These are phyloP conservation scores for Plasmodium yoelii DNA, from an alignment of 169 alveolate species.

Conservation along the genomic window DNA sequence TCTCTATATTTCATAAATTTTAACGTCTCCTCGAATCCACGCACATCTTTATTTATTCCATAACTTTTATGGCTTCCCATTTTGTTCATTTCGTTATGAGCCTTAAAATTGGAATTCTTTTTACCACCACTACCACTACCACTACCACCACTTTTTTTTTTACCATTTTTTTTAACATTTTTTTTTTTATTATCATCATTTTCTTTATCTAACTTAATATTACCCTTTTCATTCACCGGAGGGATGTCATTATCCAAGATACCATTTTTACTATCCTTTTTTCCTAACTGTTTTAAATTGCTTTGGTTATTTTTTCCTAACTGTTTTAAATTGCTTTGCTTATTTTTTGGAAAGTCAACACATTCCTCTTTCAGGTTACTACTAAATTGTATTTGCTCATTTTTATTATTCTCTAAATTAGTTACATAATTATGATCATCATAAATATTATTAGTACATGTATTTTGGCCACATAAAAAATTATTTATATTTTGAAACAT, in stretches of 20 bases:
- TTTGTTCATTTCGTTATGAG: background rate
- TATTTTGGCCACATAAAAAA: no score
- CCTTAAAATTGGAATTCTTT: background rate
- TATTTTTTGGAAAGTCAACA: no score
- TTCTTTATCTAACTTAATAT: background rate
- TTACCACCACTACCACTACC: no score
- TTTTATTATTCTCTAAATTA: background rate
- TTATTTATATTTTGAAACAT: no score
- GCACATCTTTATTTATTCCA: constrained; percentile 27
- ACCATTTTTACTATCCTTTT: background rate
- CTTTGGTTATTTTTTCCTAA: no score
- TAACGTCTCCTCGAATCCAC: constrained; percentile 78
- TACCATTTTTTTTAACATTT: no score
- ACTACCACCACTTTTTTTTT: no score
- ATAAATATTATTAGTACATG: no score
- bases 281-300: no score
- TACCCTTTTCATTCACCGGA: background rate
- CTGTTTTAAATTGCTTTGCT: no score
- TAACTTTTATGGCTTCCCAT: background rate
- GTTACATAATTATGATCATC: no score
- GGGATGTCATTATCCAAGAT: background rate
- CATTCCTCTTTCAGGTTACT: background rate
- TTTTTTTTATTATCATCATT: background rate
- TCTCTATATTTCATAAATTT: constrained; percentile 86
- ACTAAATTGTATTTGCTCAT: background rate